These are phyloP conservation scores for Pseudocercospora pini-densiflorae DNA, from an alignment of 2,329 filamentous ascomycete genomes.

Conservation along the genomic window DNA sequence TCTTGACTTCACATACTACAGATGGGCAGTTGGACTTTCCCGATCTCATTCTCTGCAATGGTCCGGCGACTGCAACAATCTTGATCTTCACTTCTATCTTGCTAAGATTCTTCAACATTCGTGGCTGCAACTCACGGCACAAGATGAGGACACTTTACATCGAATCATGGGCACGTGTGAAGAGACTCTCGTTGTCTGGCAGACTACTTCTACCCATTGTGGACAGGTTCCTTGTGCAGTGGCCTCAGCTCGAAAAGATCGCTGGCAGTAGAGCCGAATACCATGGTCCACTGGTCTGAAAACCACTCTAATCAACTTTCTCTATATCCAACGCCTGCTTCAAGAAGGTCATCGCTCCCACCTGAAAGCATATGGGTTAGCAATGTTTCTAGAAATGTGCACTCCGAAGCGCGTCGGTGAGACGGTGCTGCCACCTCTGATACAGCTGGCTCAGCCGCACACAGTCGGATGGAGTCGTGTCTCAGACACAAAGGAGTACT, in stretches of 20 bases:
- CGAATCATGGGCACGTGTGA: constrained; percentile 90
- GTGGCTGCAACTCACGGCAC: constrained; percentile 45
- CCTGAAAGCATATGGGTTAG: too few relatives aligned
- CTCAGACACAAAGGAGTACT: too few relatives aligned
- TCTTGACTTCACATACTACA: constrained; percentile 48
- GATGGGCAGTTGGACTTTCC: constrained; percentile 56
- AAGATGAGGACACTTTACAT: constrained; percentile 80
- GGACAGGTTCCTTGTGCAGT: constrained; percentile 83
- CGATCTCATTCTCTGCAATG: constrained; percentile 82
- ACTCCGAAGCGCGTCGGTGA: too few relatives aligned
- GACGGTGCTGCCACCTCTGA: too few relatives aligned
- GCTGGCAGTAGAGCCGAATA: constrained; percentile 49
- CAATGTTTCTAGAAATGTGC: too few relatives aligned
- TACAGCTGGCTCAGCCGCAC: too few relatives aligned
- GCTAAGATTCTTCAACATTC: constrained; percentile 57
- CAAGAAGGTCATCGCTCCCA: not conserved
- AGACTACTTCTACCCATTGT: constrained; percentile 73
- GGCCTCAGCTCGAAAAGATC: constrained; percentile 62
- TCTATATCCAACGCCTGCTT: not conserved
- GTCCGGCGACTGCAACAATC: constrained; percentile 85
- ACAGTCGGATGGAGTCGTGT: too few relatives aligned
- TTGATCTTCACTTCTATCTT: constrained; percentile 64
- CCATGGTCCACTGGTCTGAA: constrained; percentile 46
- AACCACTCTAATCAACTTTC: not conserved
- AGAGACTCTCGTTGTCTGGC: constrained; percentile 81